A percentile compares a stretch with the other conserved stretches of the same genome.
Evolutionary conservation across 2,329 filamentous ascomycete genomes (phyloP).

Genomic region (Orbilia quercus): DNA sequence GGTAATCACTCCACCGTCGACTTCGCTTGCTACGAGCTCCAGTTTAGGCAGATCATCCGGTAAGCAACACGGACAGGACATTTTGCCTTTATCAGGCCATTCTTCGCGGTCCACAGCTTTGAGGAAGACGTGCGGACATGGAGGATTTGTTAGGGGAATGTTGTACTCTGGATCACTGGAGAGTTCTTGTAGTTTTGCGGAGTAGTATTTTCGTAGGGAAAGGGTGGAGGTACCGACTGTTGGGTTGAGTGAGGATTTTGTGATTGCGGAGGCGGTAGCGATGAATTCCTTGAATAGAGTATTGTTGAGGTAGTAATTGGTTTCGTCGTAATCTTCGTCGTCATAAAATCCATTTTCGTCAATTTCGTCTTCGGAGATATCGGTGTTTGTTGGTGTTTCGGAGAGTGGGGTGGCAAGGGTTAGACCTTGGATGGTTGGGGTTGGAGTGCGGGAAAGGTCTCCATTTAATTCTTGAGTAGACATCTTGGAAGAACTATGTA

Average conservation of each 20-base stretch:
- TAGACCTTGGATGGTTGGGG: constrained; percentile 17
- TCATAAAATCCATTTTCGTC: constrained; percentile 15
- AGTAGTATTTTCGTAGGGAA: constrained; percentile 39
- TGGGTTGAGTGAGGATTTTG: constrained; percentile 15
- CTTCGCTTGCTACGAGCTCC: constrained; percentile 12
- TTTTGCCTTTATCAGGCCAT: constrained; percentile 7
- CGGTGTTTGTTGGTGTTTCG: constrained; percentile 27
- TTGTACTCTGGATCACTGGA: constrained; percentile 24
- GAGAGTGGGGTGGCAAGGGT: neutral
- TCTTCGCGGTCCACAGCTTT: constrained; percentile 17
- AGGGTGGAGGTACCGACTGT: constrained; percentile 16
- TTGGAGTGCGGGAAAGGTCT: constrained; percentile 42
- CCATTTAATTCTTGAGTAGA: constrained; percentile 12
- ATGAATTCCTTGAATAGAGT: constrained; percentile 13
- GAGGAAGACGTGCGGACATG: constrained; percentile 28
- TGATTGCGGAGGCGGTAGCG: constrained; percentile 8
- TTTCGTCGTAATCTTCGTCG: constrained; percentile 1
- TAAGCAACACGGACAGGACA: constrained; percentile 45
- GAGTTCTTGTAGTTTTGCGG: constrained; percentile 7
- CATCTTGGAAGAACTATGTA: constrained; percentile 23
- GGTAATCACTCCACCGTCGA: constrained; percentile 37
- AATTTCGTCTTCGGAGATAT: constrained; percentile 9
- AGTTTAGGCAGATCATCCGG: constrained; percentile 28
- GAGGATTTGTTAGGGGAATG: constrained; percentile 31
- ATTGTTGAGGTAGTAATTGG: constrained; percentile 7